Evolutionary conservation across 352 stramenopile species (phyloP).

Genomic region (Pelagophyceae sp.): DNA sequence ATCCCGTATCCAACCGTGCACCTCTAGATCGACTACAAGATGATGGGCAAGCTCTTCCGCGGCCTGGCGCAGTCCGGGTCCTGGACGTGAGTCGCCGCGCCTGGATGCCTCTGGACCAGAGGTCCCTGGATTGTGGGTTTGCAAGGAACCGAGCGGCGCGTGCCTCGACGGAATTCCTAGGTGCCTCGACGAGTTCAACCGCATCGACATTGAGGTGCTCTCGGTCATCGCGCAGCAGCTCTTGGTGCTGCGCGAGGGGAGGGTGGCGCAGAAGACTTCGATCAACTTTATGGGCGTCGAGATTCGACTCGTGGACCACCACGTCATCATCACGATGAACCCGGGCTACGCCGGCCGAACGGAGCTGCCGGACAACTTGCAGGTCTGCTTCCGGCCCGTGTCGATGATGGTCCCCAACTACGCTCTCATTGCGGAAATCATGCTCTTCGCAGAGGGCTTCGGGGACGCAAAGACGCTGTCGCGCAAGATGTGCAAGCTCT

Average conservation of each 20-base stretch:
- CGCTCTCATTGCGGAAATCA: conserved; percentile 70
- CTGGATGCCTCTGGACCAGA: no score
- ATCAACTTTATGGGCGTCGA: conserved; percentile 57
- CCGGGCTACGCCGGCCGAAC: conserved; percentile 74
- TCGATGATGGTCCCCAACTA: conserved; percentile 85
- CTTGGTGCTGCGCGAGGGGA: conserved; percentile 51
- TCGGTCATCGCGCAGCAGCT: conserved; percentile 83
- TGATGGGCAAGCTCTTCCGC: conserved; percentile 83
- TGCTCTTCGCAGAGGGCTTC: conserved; percentile 78
- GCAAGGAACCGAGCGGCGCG: no score
- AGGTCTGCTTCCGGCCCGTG: conserved; percentile 57
- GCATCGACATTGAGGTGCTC: conserved; percentile 79
- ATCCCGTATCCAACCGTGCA: conserved; percentile 17
- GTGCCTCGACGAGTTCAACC: conserved; percentile 87
- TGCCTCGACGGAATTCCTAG: neutral
- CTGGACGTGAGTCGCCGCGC: no score
- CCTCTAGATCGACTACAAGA: conserved; percentile 72
- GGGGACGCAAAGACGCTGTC: conserved; percentile 64
- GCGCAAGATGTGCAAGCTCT: conserved; percentile 82
- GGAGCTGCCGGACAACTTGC: conserved; percentile 75
- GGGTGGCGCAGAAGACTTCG: conserved; percentile 35
- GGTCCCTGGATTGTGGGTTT: neutral
- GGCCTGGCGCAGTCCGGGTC: conserved; percentile 78
- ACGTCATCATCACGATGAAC: conserved; percentile 84
- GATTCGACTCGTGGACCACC: conserved; percentile 48